Base-by-base conservation (phyloP, 2,329 filamentous ascomycete species). In the Tolypocladium cylindrosporum region DNA sequence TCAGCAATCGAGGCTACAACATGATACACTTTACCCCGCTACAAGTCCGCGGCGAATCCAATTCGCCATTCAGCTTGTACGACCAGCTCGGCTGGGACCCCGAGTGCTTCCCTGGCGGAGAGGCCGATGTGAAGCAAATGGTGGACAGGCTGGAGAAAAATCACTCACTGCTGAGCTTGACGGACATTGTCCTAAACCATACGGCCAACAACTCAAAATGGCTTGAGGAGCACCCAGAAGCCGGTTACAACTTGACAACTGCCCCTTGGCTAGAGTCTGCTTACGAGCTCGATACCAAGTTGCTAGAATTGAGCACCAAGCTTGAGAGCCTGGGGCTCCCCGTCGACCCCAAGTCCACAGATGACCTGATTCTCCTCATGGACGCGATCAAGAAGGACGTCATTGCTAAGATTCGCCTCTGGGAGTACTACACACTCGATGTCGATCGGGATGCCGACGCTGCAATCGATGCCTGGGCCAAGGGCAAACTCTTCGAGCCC, bases 21-120 rank as follows among this genome's bases (percentile, higher is more conserved):
- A 97, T 97, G 91, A 86, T 99, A 60, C 94, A 99, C 73, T 99
- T 99, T 72, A 97, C 94, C 2, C 94, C 94, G 11, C 78, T 99
- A 63, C 94, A 96, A 79, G 81, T 88, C 59, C 86, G 94, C 60
- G 94, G 94, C 58, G 81, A 79, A 51, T 99, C 94, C 56, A 96
- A 99, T 70, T 99, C 94, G 1, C 94, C 94, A 0, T 99, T 97
- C 78, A 99, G 94, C 72, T 84, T 99, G 66, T 96, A 89, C 71
- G 90, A 99, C 67, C 95, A 99, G 75, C 80, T 95, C 27, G 80
- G 81, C 51, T 99, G 95, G 79, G 95, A 99, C 69, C 82, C 87
- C 6, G 76, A 77, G 10, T 84, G 87, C 67, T 99, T 99, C 67
- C 91, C 91, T 1, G 84, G 84, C 54, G 95, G 94, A 55, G 91